Conservation (phyloP, 306 rosid species). For the Oxytropis ochrocephala region DNA sequence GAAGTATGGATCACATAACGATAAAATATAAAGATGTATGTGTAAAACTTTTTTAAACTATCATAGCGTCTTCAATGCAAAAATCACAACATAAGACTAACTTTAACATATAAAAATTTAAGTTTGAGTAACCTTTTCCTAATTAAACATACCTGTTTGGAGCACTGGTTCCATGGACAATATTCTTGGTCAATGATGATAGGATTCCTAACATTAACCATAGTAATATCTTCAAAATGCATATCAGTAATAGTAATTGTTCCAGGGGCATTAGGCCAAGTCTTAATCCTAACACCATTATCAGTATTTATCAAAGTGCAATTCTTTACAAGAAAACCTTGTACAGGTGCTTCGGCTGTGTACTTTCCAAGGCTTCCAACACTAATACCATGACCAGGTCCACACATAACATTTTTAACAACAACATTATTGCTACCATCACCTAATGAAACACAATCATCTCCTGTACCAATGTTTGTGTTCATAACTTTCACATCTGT, state of each 20-base stretch:
- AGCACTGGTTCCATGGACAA: conserved; percentile 11
- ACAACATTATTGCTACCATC: neutral
- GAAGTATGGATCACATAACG: too few species aligned
- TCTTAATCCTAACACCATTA: conserved; percentile 5
- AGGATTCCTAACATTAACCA: neutral
- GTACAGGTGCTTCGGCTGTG: neutral
- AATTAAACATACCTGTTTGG: neutral
- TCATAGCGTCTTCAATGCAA: too few species aligned
- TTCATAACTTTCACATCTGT: neutral
- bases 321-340: neutral
- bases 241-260: neutral
- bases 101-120: too few species aligned
- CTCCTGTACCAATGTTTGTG: neutral
- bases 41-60: too few species aligned
- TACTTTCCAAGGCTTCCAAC: conserved; percentile 9
- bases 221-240: conserved; percentile 6
- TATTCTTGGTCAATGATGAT: neutral
- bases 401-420: neutral
- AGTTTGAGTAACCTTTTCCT: too few species aligned
- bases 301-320: neutral
- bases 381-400: conserved; percentile 16
- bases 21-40: too few species aligned
- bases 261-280: neutral
- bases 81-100: too few species aligned
- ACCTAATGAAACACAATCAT: conserved; percentile 12